Percentiles rank a stretch among this genome's conserved stretches.
Evolutionary conservation across 2,329 filamentous ascomycete genomes (phyloP).

Genomic region (Aspergillus terreus): DNA sequence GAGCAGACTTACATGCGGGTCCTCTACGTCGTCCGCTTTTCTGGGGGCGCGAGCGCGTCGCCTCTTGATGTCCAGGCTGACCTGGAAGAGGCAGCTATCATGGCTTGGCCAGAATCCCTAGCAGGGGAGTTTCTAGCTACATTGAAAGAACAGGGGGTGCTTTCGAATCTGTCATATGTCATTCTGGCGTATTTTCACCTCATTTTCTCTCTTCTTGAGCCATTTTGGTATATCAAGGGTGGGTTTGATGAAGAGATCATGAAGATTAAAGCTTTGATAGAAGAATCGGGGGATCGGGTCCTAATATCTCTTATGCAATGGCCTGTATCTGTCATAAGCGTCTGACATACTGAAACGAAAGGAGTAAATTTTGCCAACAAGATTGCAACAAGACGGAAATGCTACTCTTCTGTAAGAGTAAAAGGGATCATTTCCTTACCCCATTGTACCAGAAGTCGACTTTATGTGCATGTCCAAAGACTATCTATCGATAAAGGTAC

Average conservation of each 20-base stretch:
- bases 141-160: background rate
- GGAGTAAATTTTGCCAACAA: no score
- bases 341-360: no score
- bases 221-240: conserved; percentile 5
- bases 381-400: no score
- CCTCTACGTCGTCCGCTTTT: conserved; percentile 12
- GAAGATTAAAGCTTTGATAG: conserved; percentile 1
- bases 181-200: conserved; percentile 20
- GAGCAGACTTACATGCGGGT: conserved; percentile 13
- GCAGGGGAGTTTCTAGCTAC: conserved; percentile 10
- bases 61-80: conserved; percentile 13
- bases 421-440: no score
- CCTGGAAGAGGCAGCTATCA: conserved; percentile 16
- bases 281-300: background rate
- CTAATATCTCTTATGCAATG: conserved; percentile 3
- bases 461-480: no score
- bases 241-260: conserved; percentile 2
- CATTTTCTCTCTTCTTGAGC: background rate
- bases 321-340: conserved; percentile 2
- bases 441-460: no score
- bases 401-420: no score
- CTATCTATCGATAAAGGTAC: no score
- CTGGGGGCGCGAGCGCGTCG: conserved; percentile 1
- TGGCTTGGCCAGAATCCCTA: conserved; percentile 14
- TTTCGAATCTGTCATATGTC: conserved; percentile 6